Base-by-base conservation (phyloP, 345 rosid genomes). In the Gossypium australe region DNA sequence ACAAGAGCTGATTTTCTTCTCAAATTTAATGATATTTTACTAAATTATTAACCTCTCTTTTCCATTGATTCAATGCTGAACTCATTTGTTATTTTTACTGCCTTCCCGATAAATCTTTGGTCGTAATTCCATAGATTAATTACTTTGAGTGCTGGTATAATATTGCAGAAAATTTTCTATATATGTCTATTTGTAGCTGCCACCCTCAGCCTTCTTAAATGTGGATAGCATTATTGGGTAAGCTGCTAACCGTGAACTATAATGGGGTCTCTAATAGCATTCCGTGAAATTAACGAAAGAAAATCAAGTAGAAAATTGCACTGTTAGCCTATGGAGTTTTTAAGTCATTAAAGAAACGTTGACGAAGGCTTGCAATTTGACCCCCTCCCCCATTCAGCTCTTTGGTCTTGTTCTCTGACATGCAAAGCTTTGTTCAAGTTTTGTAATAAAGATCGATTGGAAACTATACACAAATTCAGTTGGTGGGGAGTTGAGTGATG, bases 401-500 rank as follows among this genome's bases (percentile, higher is more conserved):
- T 20, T 44, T 18, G 3, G n/a, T 25, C 70, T 12, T 29, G 41
- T 34, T 18, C 20, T 44, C 70, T 13, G 64, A 66, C n/a, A 11
- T 66, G 70, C 64, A 12, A 66, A 67, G 24, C 60, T 52, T 5
- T 71, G 74, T 38, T 71, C 74, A 53, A 38, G 9, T 45, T 67
- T 44, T 53, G 81, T 69, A 76, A 76, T 78, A 58, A 82, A 82
- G 78, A 75, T 61, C 7, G 67, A 55, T 57, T 20, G 5, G 58
- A 25, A 72, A 73, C 2, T 38, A 68, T 51, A 71, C 64, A 74
- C 14, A 74, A 74, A 61, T 24, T 64, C 68, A 76, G 78, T 81
- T 71, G 85, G 75, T 81, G 81, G 87, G 83, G 82, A 18, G 82
- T 82, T 84, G 89, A 86, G 82, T 38, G 74, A 82, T 72, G 56